Evolutionary conservation across 2,329 filamentous ascomycete species (phyloP).

Genomic region (Amauroascus niger): DNA sequence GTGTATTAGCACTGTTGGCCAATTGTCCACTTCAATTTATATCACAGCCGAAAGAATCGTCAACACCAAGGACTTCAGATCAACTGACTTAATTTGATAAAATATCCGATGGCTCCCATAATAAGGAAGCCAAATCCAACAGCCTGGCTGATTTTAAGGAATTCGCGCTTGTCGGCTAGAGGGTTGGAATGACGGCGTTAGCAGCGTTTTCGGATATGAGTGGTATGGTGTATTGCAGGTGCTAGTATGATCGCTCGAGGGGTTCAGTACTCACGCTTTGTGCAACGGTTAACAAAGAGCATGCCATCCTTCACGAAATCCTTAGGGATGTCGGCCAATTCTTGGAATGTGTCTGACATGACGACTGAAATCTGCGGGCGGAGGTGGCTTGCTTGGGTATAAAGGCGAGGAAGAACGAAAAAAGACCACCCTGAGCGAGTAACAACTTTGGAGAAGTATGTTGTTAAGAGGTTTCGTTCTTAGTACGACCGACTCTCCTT

Average conservation of each 20-base stretch:
- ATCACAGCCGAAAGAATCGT: background rate
- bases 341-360: conserved; percentile 51
- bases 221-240: conserved; percentile 13
- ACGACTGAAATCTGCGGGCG: conserved; percentile 17
- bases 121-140: conserved; percentile 52
- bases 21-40: background rate
- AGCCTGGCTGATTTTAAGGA: conserved; percentile 52
- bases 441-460: background rate
- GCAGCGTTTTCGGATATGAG: background rate
- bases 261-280: conserved; percentile 35
- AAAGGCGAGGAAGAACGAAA: background rate
- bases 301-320: conserved; percentile 45
- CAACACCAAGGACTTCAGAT: background rate
- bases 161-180: conserved; percentile 49
- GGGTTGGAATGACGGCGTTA: conserved; percentile 22
- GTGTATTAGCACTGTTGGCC: conserved; percentile 6
- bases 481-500: background rate
- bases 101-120: conserved; percentile 52
- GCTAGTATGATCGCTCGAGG: background rate
- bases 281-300: conserved; percentile 42
- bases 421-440: background rate
- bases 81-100: conserved; percentile 51
- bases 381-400: background rate
- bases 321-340: conserved; percentile 49
- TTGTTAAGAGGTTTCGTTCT: background rate